These are phyloP conservation scores for Trebouxia sp. DNA, from an alignment of 139 green algal species.

Conservation along the genomic window DNA sequence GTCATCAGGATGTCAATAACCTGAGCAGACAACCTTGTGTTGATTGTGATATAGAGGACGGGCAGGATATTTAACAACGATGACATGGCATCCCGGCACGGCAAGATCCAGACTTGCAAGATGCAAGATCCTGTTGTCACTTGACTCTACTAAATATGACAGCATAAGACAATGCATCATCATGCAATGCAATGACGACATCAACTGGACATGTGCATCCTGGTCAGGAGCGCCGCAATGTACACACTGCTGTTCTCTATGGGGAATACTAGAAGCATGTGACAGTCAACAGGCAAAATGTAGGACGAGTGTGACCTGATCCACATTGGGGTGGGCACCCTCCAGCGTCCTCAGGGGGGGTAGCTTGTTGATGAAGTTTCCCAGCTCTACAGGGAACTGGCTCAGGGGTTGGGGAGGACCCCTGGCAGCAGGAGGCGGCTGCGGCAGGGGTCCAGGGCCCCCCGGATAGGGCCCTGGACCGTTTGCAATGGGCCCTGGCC, in stretches of 20 bases:
- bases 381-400: constrained; percentile 56
- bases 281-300: background rate
- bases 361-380: constrained; percentile 55
- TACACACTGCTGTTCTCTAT: too few relatives aligned
- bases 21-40: background rate
- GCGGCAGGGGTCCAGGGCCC: background rate
- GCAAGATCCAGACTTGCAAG: too few relatives aligned
- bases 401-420: constrained; percentile 31
- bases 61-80: too few relatives aligned
- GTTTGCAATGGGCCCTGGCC: background rate
- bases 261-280: background rate
- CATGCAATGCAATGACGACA: too few relatives aligned
- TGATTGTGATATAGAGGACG: background rate
- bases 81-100: too few relatives aligned
- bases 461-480: background rate
- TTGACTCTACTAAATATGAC: too few relatives aligned
- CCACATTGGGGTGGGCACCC: background rate
- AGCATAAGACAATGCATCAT: too few relatives aligned
- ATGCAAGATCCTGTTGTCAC: too few relatives aligned
- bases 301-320: background rate
- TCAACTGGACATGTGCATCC: too few relatives aligned
- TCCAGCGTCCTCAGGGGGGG: constrained; percentile 40
- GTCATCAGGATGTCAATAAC: constrained; percentile 52
- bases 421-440: background rate
- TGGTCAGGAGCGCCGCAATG: too few relatives aligned